Evolutionary conservation across 495 filamentous ascomycete genomes (phyloP).

Genomic region (Jackrogersella minutella): DNA sequence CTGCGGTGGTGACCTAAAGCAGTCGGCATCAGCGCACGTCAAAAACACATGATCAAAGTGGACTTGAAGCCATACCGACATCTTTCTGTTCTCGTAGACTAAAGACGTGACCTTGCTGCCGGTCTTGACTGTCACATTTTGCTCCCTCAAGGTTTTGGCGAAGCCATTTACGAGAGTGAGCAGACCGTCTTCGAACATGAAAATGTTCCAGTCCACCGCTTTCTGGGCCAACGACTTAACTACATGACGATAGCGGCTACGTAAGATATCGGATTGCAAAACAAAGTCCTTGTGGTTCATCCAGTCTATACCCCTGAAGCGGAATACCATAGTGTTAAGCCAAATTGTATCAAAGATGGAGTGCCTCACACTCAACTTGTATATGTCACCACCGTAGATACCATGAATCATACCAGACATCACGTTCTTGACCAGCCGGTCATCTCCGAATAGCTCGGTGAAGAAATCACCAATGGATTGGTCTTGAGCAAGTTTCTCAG

Average conservation of each 20-base stretch:
- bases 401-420: constrained; percentile 84
- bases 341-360: constrained; percentile 37
- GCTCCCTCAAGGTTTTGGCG: constrained; percentile 50
- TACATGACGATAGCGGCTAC: constrained; percentile 16
- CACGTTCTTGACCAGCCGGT: constrained; percentile 73
- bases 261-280: constrained; percentile 24
- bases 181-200: constrained; percentile 67
- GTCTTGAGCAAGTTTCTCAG: constrained; percentile 53
- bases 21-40: not conserved
- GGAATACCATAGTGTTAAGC: too few relatives aligned
- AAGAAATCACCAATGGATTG: constrained; percentile 79
- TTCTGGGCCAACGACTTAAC: constrained; percentile 31
- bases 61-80: constrained; percentile 27
- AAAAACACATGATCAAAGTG: too few relatives aligned
- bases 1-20: constrained; percentile 44
- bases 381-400: constrained; percentile 92
- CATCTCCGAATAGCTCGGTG: constrained; percentile 59
- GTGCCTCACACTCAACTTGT: constrained; percentile 75
- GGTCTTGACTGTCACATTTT: constrained; percentile 64
- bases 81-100: constrained; percentile 22
- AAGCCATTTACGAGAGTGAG: constrained; percentile 60
- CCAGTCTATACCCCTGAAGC: not conserved
- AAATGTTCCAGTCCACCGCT: constrained; percentile 5
- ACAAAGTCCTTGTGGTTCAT: constrained; percentile 20
- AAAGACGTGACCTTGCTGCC: constrained; percentile 51